A percentile compares a stretch with the other conserved stretches of the same genome.
Conservation (phyloP, 139 green algal species). For the Nannochloris sp. region DNA sequence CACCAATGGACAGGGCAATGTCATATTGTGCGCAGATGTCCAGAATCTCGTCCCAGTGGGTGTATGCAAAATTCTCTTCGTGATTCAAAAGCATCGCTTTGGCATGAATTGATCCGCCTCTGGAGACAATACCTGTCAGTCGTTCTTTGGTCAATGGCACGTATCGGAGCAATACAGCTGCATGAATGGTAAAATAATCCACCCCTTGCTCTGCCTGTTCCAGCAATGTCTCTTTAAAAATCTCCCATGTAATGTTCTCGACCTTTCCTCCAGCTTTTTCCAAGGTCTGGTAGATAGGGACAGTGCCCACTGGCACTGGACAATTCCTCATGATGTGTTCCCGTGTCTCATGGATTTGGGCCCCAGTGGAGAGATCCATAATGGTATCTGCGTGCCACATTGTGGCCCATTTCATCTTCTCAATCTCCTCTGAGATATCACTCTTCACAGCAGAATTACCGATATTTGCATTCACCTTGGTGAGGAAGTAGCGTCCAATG, state of each 20-base stretch:
- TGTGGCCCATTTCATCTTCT: slow-evolving; percentile 90
- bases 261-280: slow-evolving; percentile 75
- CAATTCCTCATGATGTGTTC: slow-evolving; percentile 93
- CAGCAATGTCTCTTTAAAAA: slow-evolving; percentile 78
- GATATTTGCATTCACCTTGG: slow-evolving; percentile 97
- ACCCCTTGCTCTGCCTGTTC: slow-evolving; percentile 95
- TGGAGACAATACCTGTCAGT: slow-evolving; percentile 89
- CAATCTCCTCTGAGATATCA: slow-evolving; percentile 95
- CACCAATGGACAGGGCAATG: slow-evolving; percentile 82
- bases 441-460: slow-evolving; percentile 82
- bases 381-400: slow-evolving; percentile 94
- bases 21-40: slow-evolving; percentile 91
- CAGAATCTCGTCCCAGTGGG: slow-evolving; percentile 97
- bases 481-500: slow-evolving; percentile 81
- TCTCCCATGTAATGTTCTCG: slow-evolving; percentile 90
- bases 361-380: slow-evolving; percentile 92
- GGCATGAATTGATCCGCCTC: slow-evolving; percentile 91
- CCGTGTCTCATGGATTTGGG: slow-evolving; percentile 89
- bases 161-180: slow-evolving; percentile 82
- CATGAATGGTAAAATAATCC: slow-evolving; percentile 98
- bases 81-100: slow-evolving; percentile 87
- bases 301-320: slow-evolving; percentile 77
- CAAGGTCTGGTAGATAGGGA: slow-evolving; percentile 82
- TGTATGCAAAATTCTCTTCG: slow-evolving; percentile 96
- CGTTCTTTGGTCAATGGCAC: slow-evolving; percentile 83